Base-by-base conservation (phyloP, 2,329 filamentous ascomycete species). In the Shiraia bambusicola region DNA sequence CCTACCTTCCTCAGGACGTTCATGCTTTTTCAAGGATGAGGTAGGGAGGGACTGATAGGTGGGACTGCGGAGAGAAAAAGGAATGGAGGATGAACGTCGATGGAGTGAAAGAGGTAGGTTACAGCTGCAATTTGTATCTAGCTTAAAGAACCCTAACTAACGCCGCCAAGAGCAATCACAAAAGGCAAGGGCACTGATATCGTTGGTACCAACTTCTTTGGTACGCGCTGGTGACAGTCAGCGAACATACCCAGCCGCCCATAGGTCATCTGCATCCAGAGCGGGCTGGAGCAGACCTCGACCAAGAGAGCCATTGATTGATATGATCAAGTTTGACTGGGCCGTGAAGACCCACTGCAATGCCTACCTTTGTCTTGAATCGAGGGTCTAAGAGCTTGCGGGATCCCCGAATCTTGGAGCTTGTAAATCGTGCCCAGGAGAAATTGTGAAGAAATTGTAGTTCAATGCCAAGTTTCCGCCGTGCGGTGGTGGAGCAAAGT, bases 401-500 rank as follows among this genome's bases (percentile, higher is more conserved):
- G 22, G 15, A 29, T 26, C 14, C 22, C 28, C 34, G 28, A 25
- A 28, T 15, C 38, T 22, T 28, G 30, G 19, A 40, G 22, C 11
- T 24, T 15, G 37, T 17, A 25, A 29, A 34, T 14, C 11, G 19
- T 19, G 37, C 29, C 27, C 15, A 36, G 40, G 6, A 34, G 32
- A 43, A 26, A 12, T 26, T 28, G 37, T n/a, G 16, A 34, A 34
- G n/a, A n/a, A 27, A 27, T n/a, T 26, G 30, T 37, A 27, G 39
- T 43, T 36, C 36, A 22, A 40, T 43, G 56, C 58, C 58, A 61
- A 63, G 59, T 34, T 45, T 48, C 57, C 52, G 50, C 54, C 37
- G 47, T 41, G 39, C 46, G 34, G 54, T 47, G 45, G 55, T 51
- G 52, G 52, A 40, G 31, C 35, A 27, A 14, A 7, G 33, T 28